Evolutionary conservation across 2,329 filamentous ascomycete genomes (phyloP).

Genomic region (Elsinoe arachidis): DNA sequence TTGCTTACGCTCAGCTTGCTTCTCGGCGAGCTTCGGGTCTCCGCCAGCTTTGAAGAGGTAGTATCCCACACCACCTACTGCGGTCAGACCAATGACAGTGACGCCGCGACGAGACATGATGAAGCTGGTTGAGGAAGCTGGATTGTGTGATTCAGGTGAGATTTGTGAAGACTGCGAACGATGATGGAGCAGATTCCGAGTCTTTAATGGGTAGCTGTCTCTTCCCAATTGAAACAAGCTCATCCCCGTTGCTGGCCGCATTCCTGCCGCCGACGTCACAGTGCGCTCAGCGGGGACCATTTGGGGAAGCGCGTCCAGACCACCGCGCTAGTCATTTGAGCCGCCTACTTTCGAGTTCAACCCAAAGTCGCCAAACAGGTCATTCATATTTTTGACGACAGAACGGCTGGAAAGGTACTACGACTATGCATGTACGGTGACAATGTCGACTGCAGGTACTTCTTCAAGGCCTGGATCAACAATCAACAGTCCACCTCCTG

Average conservation of each 20-base stretch:
- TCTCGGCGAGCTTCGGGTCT: constrained; percentile 70
- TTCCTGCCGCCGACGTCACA: constrained; percentile 2
- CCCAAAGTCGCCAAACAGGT: background rate
- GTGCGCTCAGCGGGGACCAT: constrained; percentile 6
- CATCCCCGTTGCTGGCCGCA: constrained; percentile 1
- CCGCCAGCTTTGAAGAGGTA: constrained; percentile 88
- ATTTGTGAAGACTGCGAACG: background rate
- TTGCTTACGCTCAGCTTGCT: constrained; percentile 70
- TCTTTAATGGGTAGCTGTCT: background rate
- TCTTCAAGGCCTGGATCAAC: background rate
- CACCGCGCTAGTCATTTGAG: background rate
- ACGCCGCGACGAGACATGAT: constrained; percentile 16
- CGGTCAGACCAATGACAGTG: constrained; percentile 14
- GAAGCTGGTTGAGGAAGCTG: background rate
- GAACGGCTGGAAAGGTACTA: background rate
- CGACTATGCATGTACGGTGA: constrained; percentile 3
- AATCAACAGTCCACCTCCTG: constrained; percentile 29
- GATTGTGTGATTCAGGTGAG: background rate
- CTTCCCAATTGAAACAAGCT: background rate
- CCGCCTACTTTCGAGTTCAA: background rate
- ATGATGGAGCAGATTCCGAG: too few relatives aligned
- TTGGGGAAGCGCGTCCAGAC: constrained; percentile 11
- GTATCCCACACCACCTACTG: constrained; percentile 49
- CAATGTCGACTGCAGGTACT: constrained; percentile 8
- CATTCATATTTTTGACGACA: background rate